These are phyloP conservation scores for Phytopythium aichiense DNA, from an alignment of 352 stramenopile species.

Conservation along the genomic window DNA sequence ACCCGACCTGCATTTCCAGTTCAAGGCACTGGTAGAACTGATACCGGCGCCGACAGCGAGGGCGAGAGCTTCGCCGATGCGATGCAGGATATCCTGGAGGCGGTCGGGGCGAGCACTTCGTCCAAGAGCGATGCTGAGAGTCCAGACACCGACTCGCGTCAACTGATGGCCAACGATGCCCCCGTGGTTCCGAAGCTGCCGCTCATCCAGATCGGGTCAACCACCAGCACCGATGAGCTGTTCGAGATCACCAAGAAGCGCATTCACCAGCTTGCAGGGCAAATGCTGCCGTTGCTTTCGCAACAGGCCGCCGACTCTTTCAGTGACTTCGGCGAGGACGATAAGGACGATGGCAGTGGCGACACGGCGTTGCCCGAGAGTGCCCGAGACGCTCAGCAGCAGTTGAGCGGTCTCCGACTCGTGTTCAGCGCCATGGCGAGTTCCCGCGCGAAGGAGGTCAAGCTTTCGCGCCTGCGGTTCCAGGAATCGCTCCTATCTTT, in stretches of 20 bases:
- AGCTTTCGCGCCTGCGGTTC: slow-evolving; percentile 39
- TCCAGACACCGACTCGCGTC: background rate
- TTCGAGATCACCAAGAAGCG: slow-evolving; percentile 48
- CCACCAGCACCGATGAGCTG: slow-evolving; percentile 48
- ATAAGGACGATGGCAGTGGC: slow-evolving; percentile 15
- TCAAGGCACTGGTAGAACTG: background rate
- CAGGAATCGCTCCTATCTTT: slow-evolving; percentile 29
- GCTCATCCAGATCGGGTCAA: slow-evolving; percentile 31
- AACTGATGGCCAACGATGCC: background rate
- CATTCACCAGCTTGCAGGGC: slow-evolving; percentile 26
- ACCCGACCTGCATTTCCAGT: background rate
- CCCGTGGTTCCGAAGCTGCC: slow-evolving; percentile 14
- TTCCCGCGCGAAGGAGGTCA: slow-evolving; percentile 10
- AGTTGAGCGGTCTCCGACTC: slow-evolving; percentile 22
- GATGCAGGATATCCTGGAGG: slow-evolving; percentile 20
- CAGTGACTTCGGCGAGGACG: slow-evolving; percentile 46
- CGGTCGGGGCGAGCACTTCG: slow-evolving; percentile 5
- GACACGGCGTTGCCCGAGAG: background rate
- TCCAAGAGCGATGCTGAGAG: background rate
- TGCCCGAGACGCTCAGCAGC: slow-evolving; percentile 5
- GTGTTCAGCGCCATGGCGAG: slow-evolving; percentile 29
- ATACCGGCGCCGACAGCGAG: background rate
- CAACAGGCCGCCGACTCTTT: slow-evolving; percentile 22
- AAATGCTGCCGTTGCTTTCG: slow-evolving; percentile 18
- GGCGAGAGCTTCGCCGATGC: slow-evolving; percentile 17